Evolutionary conservation across 345 rosid species (phyloP), one percentile per base, ranked within the genome.

Genomic region (Hevea brasiliensis): DNA sequence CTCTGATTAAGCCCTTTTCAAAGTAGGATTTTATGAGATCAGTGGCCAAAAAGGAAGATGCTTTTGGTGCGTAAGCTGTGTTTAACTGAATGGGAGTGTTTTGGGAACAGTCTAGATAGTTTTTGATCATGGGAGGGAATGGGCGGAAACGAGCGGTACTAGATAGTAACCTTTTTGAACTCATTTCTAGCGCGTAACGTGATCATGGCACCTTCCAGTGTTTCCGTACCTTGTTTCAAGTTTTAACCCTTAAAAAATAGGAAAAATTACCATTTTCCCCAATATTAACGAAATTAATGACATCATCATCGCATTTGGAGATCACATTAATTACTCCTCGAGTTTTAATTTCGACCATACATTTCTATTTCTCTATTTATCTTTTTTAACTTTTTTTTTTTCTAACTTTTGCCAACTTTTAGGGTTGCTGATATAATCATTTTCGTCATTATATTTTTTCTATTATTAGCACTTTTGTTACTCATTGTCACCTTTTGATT

Each of bases 31-130:
- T 81, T 24, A 93, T 83, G 51, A 91, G 86, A 68, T 81, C 88
- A 6, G 98, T 96, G 56, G 93, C 86, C 61, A 93, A 79, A 56
- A 89, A 73, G 76, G 89, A 75, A 35, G 91, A 86, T n/a, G 79
- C 81, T 72, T 82, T 91, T 5, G 86, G 82, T 1, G 20, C 13
- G 37, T 35, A 75, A 12, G 84, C 61, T 27, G 77, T 61, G 67
- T 57, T 66, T 40, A 76, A 65, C 44, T 65, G 72, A 67, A 45
- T 18, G 35, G 67, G 68, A 67, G 74, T 27, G 71, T 64, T 71
- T 44, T 82, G 86, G 24, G 82, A 56, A 74, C 80, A 76, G 14
- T 75, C 82, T 3, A 92, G 83, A 70, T 84, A 86, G 74, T 79
- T 72, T 77, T 67, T 77, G 60, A 87, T 74, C 6, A 81, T 44